Conservation (phyloP, 1,284 basidiomycete species). For the Irpex sp. region DNA sequence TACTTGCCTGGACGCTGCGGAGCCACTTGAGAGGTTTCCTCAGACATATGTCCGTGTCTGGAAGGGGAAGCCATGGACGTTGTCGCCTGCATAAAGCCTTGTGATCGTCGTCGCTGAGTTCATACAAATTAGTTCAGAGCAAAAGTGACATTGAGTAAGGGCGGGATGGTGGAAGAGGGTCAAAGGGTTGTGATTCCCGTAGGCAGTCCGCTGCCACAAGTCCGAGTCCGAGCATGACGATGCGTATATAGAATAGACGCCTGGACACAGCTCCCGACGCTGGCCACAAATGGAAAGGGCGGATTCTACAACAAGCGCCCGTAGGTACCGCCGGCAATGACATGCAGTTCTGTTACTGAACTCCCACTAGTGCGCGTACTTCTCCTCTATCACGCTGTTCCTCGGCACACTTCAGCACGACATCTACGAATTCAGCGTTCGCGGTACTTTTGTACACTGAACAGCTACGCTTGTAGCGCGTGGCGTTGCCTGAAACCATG, state of each 20-base stretch:
- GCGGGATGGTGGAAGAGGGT: not conserved
- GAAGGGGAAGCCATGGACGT: not conserved
- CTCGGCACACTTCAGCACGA: not conserved
- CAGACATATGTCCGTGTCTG: not conserved
- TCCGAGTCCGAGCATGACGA: not conserved
- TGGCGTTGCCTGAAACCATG: conserved; percentile 19
- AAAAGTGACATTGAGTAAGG: not conserved
- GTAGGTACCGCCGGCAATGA: not conserved
- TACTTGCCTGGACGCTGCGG: conserved; percentile 8
- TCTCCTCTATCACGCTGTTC: not conserved
- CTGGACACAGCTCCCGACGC: not conserved
- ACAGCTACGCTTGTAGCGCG: not conserved
- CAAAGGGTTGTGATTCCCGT: not conserved
- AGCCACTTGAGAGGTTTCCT: not conserved
- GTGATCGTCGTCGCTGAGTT: not conserved
- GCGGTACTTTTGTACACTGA: not conserved
- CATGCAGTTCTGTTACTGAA: not conserved
- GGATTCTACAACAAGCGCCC: not conserved
- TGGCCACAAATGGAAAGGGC: not conserved
- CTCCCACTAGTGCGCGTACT: not conserved
- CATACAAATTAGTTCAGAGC: not conserved
- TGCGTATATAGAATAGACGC: not conserved
- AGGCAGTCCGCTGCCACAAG: not conserved
- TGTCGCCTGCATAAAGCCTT: not conserved
- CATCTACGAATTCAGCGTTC: not conserved